Evolutionary conservation across 305 asterid species (phyloP), one percentile per base, ranked within the genome.

Genomic region (Fraxinus velutina): DNA sequence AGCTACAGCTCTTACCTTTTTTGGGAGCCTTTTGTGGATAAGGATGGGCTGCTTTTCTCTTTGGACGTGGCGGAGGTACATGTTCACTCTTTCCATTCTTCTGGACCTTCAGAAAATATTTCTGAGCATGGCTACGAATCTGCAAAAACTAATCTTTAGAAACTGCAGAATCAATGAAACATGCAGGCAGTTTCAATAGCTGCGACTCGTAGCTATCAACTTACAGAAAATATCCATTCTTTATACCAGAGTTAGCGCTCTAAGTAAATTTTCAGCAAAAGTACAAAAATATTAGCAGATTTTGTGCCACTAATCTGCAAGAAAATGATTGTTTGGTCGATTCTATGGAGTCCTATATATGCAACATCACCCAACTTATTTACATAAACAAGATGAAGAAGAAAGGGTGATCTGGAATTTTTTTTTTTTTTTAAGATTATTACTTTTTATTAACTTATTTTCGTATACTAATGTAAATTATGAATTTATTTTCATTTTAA

Each of bases 51-150:
- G 99, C 97, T 85, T 95, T 95, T 79, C 98, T 87, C 97, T 95
- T 95, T 33, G 98, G 99, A 24, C 99, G 93, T 17, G 98, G 99
- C 6, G 99, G 99, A 83, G 99, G 98, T 74, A 95, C 89, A 84
- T 90, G 98, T 78, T 91, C 98, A 22, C 90, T 90, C 19, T 91
- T 85, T 37, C 99, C 99, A 83, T 88, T 92, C 89, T 95, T 95
- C 87, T 93, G 97, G 80, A 92, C 96, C 89, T 95, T 95, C 86
- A 92, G 84, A 82, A 93, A 95, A 85, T 95, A 95, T 79, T 95
- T 95, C 89, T 95, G 99, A 32, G 99, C 98, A 83, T 93, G 99
- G 86, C 99, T 95, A 47, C 97, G 99, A 34, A 95, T 95, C 99
- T 95, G 97, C 86, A 90, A 15, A 84, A 75, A 42, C 76, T 70